These are phyloP conservation scores for Albophoma yamanashiensis DNA, from an alignment of 2,329 filamentous ascomycete genomes.

Conservation along the genomic window DNA sequence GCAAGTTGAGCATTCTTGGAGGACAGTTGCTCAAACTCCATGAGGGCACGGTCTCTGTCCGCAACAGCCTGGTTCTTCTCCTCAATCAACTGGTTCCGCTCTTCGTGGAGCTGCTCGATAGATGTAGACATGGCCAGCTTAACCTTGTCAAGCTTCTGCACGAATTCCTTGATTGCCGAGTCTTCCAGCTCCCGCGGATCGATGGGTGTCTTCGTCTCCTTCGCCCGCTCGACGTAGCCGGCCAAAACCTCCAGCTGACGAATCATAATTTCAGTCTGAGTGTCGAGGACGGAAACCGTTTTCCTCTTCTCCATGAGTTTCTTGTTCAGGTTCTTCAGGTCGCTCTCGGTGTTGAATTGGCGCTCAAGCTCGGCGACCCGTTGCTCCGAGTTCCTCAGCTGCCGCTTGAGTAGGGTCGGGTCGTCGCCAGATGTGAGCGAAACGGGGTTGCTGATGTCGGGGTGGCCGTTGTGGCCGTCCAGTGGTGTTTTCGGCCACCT, in stretches of 20 bases:
- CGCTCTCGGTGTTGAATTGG: slow-evolving; percentile 58
- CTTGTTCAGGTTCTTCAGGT: slow-evolving; percentile 68
- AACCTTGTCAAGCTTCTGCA: slow-evolving; percentile 58
- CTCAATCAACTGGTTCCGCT: slow-evolving; percentile 72
- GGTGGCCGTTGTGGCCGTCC: slow-evolving; percentile 40
- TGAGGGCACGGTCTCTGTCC: slow-evolving; percentile 83
- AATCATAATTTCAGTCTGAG: slow-evolving; percentile 91
- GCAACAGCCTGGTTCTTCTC: slow-evolving; percentile 74
- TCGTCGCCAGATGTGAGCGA: slow-evolving; percentile 56
- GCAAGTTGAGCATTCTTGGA: slow-evolving; percentile 90
- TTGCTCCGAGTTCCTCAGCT: slow-evolving; percentile 72
- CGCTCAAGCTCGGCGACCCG: slow-evolving; percentile 77
- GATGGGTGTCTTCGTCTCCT: slow-evolving; percentile 69
- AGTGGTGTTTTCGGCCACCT: slow-evolving; percentile 62
- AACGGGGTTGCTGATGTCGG: slow-evolving; percentile 63
- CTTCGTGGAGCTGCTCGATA: slow-evolving; percentile 52
- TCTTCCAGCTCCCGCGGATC: slow-evolving; percentile 79
- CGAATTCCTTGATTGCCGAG: slow-evolving; percentile 81
- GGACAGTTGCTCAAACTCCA: slow-evolving; percentile 92
- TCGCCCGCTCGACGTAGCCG: slow-evolving; percentile 77
- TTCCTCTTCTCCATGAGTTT: slow-evolving; percentile 88
- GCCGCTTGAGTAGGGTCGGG: slow-evolving; percentile 56
- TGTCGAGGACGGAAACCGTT: slow-evolving; percentile 88
- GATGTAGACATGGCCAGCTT: slow-evolving; percentile 46
- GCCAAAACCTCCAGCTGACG: slow-evolving; percentile 83